These are phyloP conservation scores for Cyclanthera cordifolia DNA, from an alignment of 306 rosid species.

Conservation along the genomic window DNA sequence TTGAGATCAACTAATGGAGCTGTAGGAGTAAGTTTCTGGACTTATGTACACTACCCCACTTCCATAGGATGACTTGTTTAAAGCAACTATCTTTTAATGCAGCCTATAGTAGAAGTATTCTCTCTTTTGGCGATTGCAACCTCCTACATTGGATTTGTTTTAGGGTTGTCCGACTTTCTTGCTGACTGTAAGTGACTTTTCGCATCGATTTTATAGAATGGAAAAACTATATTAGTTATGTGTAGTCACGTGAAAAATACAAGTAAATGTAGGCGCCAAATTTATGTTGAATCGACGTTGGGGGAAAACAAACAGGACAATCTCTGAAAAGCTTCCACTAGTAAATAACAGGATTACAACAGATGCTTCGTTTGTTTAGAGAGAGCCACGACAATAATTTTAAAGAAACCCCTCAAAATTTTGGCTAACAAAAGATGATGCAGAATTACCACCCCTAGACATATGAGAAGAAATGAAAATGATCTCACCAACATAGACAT, in stretches of 20 bases:
- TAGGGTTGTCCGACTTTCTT: slow-evolving; percentile 68
- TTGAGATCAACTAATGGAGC: slow-evolving; percentile 47
- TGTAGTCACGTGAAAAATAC: not conserved
- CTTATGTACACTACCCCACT: not conserved
- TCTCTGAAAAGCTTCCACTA: too few species aligned
- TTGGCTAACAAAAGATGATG: too few species aligned
- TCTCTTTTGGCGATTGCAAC: slow-evolving; percentile 69
- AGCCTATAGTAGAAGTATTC: slow-evolving; percentile 68
- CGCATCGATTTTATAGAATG: not conserved
- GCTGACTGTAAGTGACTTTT: slow-evolving; percentile 50
- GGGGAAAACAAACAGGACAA: not conserved
- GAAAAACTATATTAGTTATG: not conserved
- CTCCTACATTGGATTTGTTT: slow-evolving; percentile 67
- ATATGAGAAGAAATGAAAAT: too few species aligned
- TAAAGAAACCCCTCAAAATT: too few species aligned
- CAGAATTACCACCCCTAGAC: too few species aligned
- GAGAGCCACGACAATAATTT: too few species aligned
- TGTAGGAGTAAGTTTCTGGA: slow-evolving; percentile 45
- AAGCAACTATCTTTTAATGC: slow-evolving; percentile 23
- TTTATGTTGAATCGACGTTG: not conserved
- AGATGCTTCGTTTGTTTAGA: too few species aligned
- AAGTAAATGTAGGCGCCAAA: not conserved
- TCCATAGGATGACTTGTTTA: not conserved
- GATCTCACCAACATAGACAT: too few species aligned
- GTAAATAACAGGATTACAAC: too few species aligned